A percentile compares a stretch with the other conserved stretches of the same genome.
phyloP scores from a whole-genome alignment of 1,284 basidiomycete species.

The Meripilus lineatus region DNA sequence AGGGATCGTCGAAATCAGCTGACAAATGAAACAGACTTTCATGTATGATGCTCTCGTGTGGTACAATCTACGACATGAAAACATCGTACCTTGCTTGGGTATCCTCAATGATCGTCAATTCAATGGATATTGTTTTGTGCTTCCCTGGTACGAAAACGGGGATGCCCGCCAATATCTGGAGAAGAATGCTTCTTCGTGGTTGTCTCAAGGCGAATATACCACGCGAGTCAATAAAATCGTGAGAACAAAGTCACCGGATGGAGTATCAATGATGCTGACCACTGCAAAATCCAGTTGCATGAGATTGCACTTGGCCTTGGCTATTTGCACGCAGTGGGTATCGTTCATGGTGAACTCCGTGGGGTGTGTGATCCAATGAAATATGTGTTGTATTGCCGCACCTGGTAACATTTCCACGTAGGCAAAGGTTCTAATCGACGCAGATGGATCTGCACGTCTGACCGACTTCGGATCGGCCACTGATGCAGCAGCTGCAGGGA shows the following conservation, averaged over 20 bases:
- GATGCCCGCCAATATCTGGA: too few relatives aligned
- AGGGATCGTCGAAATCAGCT: too few relatives aligned
- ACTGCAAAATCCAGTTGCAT: background rate
- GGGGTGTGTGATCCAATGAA: background rate
- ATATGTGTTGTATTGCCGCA: constrained; percentile 4
- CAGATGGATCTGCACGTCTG: background rate
- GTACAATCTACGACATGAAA: background rate
- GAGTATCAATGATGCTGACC: background rate
- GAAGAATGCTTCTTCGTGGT: too few relatives aligned
- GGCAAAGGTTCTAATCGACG: constrained; percentile 1
- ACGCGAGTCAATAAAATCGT: too few relatives aligned
- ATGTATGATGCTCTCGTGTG: background rate
- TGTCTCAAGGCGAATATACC: background rate
- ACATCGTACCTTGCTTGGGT: background rate
- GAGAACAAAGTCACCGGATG: too few relatives aligned
- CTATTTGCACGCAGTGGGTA: background rate
- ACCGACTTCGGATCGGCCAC: constrained; percentile 3
- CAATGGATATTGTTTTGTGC: background rate
- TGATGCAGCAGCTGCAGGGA: background rate
- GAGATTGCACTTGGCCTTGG: background rate
- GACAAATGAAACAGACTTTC: too few relatives aligned
- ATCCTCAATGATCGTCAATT: too few relatives aligned
- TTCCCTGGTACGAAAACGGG: background rate
- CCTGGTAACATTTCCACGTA: constrained; percentile 5
- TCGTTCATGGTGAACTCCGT: background rate